Conservation (phyloP, 495 filamentous ascomycete genomes). For the Aspergillus ellipticus region DNA sequence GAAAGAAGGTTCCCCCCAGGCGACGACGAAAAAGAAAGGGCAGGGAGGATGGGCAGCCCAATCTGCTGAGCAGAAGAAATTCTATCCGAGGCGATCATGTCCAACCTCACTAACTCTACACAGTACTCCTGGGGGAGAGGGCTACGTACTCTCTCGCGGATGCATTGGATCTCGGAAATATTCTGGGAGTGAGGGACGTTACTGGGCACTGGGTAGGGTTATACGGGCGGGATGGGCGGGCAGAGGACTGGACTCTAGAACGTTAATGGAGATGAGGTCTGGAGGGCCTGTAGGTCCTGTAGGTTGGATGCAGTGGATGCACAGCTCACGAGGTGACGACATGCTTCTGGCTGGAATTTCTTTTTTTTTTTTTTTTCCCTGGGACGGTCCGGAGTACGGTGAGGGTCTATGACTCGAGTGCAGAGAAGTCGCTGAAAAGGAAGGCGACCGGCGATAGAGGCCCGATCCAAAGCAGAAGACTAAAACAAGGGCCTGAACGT, state of each 20-base stretch:
- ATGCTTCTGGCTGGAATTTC: not conserved
- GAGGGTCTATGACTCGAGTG: no score
- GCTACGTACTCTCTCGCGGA: not conserved
- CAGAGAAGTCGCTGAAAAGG: not conserved
- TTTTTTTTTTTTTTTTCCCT: not conserved
- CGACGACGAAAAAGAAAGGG: not conserved
- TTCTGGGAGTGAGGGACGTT: not conserved
- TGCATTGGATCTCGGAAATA: not conserved
- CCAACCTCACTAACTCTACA: no score
- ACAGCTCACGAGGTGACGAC: not conserved
- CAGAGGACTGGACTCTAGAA: not conserved
- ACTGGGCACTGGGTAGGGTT: not conserved
- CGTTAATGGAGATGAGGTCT: not conserved
- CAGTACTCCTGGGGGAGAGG: not conserved
- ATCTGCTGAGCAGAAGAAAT: not conserved
- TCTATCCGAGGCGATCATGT: no score
- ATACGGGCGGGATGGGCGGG: not conserved
- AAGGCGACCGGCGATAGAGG: not conserved
- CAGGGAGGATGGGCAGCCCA: not conserved
- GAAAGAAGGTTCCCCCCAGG: no score
- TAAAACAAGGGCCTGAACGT: conserved; percentile 4
- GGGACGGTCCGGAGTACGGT: not conserved
- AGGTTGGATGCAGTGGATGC: not conserved
- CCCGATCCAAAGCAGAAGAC: not conserved
- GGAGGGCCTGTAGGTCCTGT: not conserved